Base-by-base conservation (phyloP, 805 yeast species). In the Lipomyces yamadae region DNA sequence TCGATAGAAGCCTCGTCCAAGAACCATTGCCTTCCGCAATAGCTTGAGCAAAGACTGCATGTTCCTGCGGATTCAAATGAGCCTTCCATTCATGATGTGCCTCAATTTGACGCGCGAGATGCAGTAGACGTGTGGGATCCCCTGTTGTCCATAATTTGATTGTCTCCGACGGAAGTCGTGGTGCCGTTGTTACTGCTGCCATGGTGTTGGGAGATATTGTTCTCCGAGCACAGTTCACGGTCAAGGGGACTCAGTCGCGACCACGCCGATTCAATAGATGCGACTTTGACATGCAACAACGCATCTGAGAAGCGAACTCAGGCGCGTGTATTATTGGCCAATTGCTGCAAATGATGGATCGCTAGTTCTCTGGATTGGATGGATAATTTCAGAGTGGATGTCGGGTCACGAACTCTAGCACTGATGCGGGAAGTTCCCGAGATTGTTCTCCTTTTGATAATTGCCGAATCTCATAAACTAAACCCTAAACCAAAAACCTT, bases 21-120 rank as follows among this genome's bases (percentile, higher is more conserved):
- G 72, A 65, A 24, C 71, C 73, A 18, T 70, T 76, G 34, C 77
- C 78, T 29, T 65, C 68, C 6, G 68, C 66, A 55, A 80, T 61
- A 0, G 78, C 81, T 37, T 69, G 65, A 53, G 70, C 71, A 58
- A 79, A 78, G 32, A 80, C 62, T 37, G 73, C 74, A 62, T 80
- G 81, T 66, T 81, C 83, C 50, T 73, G 76, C 7, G 74, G 72
- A 24, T 78, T 72, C 48, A 81, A 71, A 60, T 77, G 80, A 53
- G 81, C 77, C 54, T 74, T 68, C 80, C 79, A 78, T 29, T 69
- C 68, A 4, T 66, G 74, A 55, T 68, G 66, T 2, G 62, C 65
- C 53, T 72, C 74, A 32, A 72, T 60, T 34, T 65, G 70, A 13
- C 65, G 66, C 15, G 73, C 74, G 2, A 72, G 68, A 18, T 56